phyloP scores from a whole-genome alignment of 1,139 yeast species.

The Sugiyamaella sp. region DNA sequence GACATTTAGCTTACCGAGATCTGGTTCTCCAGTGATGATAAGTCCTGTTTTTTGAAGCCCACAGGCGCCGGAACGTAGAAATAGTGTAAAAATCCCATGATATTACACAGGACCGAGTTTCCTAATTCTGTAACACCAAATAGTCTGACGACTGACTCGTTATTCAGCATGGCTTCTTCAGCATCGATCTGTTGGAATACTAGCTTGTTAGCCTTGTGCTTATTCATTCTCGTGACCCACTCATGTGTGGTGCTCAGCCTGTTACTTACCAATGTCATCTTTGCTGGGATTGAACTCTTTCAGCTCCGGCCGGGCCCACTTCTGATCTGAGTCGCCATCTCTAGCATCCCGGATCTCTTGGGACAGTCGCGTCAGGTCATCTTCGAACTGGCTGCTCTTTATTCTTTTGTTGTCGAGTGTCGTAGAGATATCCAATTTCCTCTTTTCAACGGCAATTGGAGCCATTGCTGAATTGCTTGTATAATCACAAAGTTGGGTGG shows the following conservation, averaged over 20 bases:
- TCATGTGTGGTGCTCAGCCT: too few species aligned
- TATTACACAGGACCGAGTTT: constrained; percentile 84
- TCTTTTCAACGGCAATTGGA: constrained; percentile 25
- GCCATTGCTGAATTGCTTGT: constrained; percentile 20
- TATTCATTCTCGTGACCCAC: too few species aligned
- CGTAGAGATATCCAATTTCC: constrained; percentile 9
- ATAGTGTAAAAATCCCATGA: constrained; percentile 86
- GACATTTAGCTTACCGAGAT: too few species aligned
- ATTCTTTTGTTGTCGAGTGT: constrained; percentile 23
- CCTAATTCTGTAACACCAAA: constrained; percentile 92
- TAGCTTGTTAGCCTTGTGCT: constrained; percentile 10
- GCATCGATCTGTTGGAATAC: constrained; percentile 94
- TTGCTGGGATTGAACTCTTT: constrained; percentile 49
- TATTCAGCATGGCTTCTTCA: constrained; percentile 65
- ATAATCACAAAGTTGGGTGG: neutral
- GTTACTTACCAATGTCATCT: constrained; percentile 50
- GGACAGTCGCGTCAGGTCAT: constrained; percentile 51
- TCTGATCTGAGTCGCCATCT: constrained; percentile 48
- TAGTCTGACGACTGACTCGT: constrained; percentile 69
- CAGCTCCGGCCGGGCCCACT: constrained; percentile 66
- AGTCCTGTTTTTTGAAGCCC: constrained; percentile 62
- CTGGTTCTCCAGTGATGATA: too few species aligned
- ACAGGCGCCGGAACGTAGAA: constrained; percentile 90
- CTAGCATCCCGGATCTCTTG: constrained; percentile 36
- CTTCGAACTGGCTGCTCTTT: constrained; percentile 48